Conservation (phyloP, 1,139 yeast species). For the Zygoascus sp. region DNA sequence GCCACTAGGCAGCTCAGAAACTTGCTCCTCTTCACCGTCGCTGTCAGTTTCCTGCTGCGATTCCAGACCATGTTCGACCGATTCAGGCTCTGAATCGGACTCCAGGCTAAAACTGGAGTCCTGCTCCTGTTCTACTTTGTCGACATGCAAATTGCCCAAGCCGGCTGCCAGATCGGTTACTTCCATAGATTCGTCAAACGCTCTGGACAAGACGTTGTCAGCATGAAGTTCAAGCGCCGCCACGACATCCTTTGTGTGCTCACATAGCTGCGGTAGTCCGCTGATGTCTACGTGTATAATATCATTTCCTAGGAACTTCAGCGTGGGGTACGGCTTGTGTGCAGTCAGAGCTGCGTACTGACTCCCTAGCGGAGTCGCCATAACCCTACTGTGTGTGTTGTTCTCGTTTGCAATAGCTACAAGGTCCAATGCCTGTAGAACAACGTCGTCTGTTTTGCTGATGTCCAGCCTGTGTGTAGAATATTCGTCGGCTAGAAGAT, state of each 20-base stretch:
- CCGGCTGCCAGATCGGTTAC: neutral
- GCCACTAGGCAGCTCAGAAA: neutral
- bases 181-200: neutral
- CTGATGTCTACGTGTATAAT: conserved; percentile 2
- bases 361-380: conserved; percentile 6
- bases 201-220: neutral
- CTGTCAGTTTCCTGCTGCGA: neutral
- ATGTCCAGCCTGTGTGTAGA: neutral
- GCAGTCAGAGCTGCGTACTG: neutral
- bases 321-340: conserved; percentile 10
- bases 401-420: conserved; percentile 25
- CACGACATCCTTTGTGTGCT: conserved; percentile 2
- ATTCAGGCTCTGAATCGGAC: neutral
- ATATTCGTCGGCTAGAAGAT: conserved; percentile 11
- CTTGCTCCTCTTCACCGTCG: neutral
- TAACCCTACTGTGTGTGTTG: conserved; percentile 9
- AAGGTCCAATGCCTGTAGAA: conserved; percentile 22
- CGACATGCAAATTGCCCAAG: neutral
- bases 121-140: neutral
- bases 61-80: neutral
- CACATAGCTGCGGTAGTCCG: conserved; percentile 6
- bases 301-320: conserved; percentile 12
- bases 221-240: neutral
- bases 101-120: conserved; percentile 11
- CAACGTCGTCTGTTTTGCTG: conserved; percentile 4